Evolutionary conservation across 495 filamentous ascomycete species (phyloP), one percentile per base, ranked within the genome.

Genomic region (Hypoxylon perforatum): DNA sequence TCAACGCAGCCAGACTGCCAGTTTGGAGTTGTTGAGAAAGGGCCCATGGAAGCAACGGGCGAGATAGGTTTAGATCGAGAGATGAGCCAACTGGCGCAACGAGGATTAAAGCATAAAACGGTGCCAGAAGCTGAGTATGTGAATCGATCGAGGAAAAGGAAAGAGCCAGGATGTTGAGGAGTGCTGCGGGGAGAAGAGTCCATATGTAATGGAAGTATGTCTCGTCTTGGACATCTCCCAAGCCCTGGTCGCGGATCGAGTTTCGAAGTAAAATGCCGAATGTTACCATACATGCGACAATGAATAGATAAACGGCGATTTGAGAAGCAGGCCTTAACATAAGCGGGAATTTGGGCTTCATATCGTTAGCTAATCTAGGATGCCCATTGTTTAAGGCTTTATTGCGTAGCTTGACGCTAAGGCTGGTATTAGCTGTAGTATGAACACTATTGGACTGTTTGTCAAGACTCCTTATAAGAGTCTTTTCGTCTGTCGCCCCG

Each of bases 241-340:
- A 63, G 12, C 73, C 73, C 9, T 60, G 56, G 28, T 59, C 53
- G 25, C 33, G 36, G 28, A n/a, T 28, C 14, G 73, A 70, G 2
- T 30, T 33, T 57, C 66, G 73, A 8, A 72, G 59, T 19, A 57
- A 47, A 10, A 70, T 21, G 23, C 73, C 73, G 4, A 73, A 53
- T 0, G n/a, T 61, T 4, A 67, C 51, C 11, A 75, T 54, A 5
- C 72, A 35, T 3, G 57, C 64, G 9, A 65, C 50, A 1, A 72
- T 25, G 0, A 56, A 7, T 2, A 2, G 14, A 12, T 56, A 56
- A 0, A 45, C 14, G 30, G 21, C 10, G n/a, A 56, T 17, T 17
- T 38, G 52, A 4, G 19, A 45, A 38, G 9, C 10, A 38, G 14
- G n/a, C n/a, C n/a, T n/a, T n/a, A n/a, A n/a, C n/a, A n/a, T n/a